Base-by-base conservation (phyloP, 768 basidiomycete genomes). In the Cyclocybe aegerita region DNA sequence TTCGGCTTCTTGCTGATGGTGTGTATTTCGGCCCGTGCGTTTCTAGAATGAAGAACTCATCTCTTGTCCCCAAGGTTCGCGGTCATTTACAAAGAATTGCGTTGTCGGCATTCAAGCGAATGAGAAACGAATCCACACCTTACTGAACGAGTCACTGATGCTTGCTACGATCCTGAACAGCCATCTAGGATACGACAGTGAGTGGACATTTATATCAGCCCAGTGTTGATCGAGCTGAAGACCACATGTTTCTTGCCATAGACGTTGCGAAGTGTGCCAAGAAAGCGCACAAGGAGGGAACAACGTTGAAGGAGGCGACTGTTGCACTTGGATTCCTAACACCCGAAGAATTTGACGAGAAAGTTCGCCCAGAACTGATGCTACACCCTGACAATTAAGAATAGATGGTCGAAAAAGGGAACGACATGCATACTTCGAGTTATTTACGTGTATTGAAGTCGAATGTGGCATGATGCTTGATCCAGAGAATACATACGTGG, bases 271-370 rank as follows among this genome's bases (percentile, higher is more conserved):
- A 91, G 73, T 93, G 90, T 63, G 97, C 97, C 29, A 99, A 99
- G 82, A 98, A 98, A 70, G 97, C 97, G n/a, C 97, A 98, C 79
- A 93, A 89, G 69, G 94, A 99, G 71, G 97, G 97, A 23, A 90
- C 86, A 43, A 98, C 97, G 52, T 65, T 98, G 68, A 98, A 96
- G 77, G 89, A 93, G 72, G 93, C 97, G 37, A 93, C 94, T 9
- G 86, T 98, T 40, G 70, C 84, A 14, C 80, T 98, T 33, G 93
- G 92, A 43, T 86, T 90, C 69, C 68, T 98, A 61, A 88, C 88
- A 1, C 75, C 84, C 0, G 92, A 96, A 65, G 93, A 95, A 68
- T 99, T 98, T 70, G 95, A 98, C 70, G 77, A 82, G 66, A 93
- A 93, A 75, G 97, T 94, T 53, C 82, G 90, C 50, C 92, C 91